Conservation (phyloP, 352 stramenopile species). For the Phytophthora sansomeana region DNA sequence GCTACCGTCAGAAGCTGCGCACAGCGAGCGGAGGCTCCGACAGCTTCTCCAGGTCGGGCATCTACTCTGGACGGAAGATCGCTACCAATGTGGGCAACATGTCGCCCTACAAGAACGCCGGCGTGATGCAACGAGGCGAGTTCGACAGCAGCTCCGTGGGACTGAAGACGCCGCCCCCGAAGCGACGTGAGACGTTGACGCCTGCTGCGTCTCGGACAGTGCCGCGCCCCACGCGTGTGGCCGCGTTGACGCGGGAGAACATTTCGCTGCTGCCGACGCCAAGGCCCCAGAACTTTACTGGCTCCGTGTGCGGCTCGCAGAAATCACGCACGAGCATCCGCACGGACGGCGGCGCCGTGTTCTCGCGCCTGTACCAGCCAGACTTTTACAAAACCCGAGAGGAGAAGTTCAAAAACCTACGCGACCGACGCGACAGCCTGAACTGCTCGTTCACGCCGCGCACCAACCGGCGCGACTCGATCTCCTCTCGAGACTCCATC, state of each 20-base stretch:
- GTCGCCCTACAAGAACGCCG: slow-evolving; percentile 42
- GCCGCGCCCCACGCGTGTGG: slow-evolving; percentile 56
- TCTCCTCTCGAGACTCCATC: slow-evolving; percentile 75
- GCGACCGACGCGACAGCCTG: slow-evolving; percentile 73
- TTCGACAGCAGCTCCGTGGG: slow-evolving; percentile 21
- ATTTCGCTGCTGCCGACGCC: slow-evolving; percentile 76
- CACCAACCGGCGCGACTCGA: slow-evolving; percentile 57
- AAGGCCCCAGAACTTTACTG: slow-evolving; percentile 47
- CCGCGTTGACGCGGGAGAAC: slow-evolving; percentile 80
- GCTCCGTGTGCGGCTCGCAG: slow-evolving; percentile 77
- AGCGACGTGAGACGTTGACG: slow-evolving; percentile 28
- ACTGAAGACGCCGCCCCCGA: slow-evolving; percentile 48
- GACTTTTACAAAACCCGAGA: slow-evolving; percentile 86
- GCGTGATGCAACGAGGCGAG: slow-evolving; percentile 23
- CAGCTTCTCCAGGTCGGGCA: slow-evolving; percentile 36
- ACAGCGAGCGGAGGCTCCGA: slow-evolving; percentile 31
- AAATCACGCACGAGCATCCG: slow-evolving; percentile 76
- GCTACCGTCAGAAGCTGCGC: slow-evolving; percentile 30
- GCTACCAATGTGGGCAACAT: slow-evolving; percentile 33
- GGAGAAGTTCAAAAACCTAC: slow-evolving; percentile 67
- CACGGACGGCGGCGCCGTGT: slow-evolving; percentile 83
- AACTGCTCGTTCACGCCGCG: slow-evolving; percentile 71
- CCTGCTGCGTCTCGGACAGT: slow-evolving; percentile 31
- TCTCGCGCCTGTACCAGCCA: slow-evolving; percentile 85
- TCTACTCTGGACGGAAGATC: slow-evolving; percentile 37